These are phyloP conservation scores for Entomortierella beljakovae DNA, from an alignment of 192 early-diverging fungal genomes.

Conservation along the genomic window DNA sequence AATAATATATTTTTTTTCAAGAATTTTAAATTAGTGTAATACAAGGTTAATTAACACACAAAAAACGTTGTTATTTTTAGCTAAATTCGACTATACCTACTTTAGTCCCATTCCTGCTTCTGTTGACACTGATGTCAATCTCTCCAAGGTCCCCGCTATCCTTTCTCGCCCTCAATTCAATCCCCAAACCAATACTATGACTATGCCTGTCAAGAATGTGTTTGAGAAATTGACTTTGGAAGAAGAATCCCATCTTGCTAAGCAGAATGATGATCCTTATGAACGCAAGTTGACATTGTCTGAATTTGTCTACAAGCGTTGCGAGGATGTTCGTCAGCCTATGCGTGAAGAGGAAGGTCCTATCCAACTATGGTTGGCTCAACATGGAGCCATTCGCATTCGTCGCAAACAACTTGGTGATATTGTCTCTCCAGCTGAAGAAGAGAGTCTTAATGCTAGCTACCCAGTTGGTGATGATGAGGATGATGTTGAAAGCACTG, in stretches of 20 bases:
- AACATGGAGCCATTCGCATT: conserved; percentile 51
- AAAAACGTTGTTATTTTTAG: conserved; percentile 9
- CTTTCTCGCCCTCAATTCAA: conserved; percentile 34
- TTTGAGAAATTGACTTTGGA: conserved; percentile 37
- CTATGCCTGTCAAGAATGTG: conserved; percentile 55
- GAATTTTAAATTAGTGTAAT: not conserved
- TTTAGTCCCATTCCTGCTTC: conserved; percentile 53
- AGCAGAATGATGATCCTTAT: conserved; percentile 43
- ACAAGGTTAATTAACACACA: not conserved
- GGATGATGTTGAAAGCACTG: not conserved
- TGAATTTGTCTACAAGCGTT: conserved; percentile 53
- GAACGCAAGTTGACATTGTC: conserved; percentile 41
- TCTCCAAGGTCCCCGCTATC: conserved; percentile 45
- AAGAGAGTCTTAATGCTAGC: not conserved
- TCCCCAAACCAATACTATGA: conserved; percentile 41
- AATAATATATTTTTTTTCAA: conserved; percentile 1
- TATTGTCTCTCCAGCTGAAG: not conserved
- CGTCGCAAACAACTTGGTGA: conserved; percentile 35
- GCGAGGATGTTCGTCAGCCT: conserved; percentile 50
- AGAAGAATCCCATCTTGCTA: conserved; percentile 25
- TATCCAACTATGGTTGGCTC: conserved; percentile 49
- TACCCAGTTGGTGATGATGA: not conserved
- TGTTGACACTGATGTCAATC: conserved; percentile 41
- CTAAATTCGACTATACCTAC: conserved; percentile 59
- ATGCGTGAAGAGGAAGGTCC: conserved; percentile 51